Base-by-base conservation (phyloP, 2,329 filamentous ascomycete genomes). In the Exophiala dermatitidis region DNA sequence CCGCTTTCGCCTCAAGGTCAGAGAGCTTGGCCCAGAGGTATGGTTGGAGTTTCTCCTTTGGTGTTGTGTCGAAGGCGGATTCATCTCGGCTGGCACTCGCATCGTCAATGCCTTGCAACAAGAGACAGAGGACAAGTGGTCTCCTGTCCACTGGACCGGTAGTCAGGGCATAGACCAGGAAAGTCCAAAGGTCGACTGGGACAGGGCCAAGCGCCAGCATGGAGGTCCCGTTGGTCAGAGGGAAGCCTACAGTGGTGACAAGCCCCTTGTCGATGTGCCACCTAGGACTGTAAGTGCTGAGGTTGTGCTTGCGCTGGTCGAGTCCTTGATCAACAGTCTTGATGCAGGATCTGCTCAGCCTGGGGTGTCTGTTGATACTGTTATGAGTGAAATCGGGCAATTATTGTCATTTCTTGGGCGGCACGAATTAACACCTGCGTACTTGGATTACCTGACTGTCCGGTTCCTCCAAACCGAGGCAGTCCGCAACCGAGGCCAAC, bases 221-320 rank as follows among this genome's bases (percentile, higher is more conserved):
- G 55, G 56, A 9, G 53, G 53, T 4, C 37, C 56, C 3, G 50
- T 57, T 31, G 54, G 54, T 38, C 45, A 53, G 19, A 50, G 52
- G 26, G 59, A 60, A 48, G 56, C 46, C 10, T 61, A 59, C 45
- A 56, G 57, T 32, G 7, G 31, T 3, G 59, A 60, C 12, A 50
- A 62, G 29, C 57, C 67, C 2, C 71, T 73, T 54, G 63, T 68
- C 31, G 71, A 72, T n/a, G 67, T 74, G 33, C 72, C 69, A 2
- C 55, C 58, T 40, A 66, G 71, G 46, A 81, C 77, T 0, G 74
- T 84, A 60, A 83, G 79, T 61, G 71, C 72, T 40, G 81, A 84
- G 65, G 73, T 83, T 7, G 72, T 83, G 29, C 69, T 74, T 48
- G 76, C 77, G 4, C 72, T 81, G 38, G 67, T 81, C 31, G 77